Evolutionary conservation across 495 filamentous ascomycete species (phyloP).

Genomic region (Aspergillus egyptiacus): DNA sequence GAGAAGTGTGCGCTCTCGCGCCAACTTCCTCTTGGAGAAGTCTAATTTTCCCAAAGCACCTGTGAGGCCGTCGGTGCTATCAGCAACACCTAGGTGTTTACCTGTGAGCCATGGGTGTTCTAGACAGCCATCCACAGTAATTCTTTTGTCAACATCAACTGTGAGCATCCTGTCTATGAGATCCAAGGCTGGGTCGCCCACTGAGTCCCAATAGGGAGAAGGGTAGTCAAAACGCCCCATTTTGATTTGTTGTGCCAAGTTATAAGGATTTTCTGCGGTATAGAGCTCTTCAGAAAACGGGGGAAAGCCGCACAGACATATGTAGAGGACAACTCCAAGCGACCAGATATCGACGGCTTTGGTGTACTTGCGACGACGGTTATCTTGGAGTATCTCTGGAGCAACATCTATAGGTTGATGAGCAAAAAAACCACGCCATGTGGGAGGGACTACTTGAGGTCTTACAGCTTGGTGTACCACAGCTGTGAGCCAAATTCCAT

Average conservation of each 20-base stretch:
- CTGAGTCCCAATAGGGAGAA: slow-evolving; percentile 93
- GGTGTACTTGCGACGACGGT: slow-evolving; percentile 76
- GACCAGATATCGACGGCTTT: slow-evolving; percentile 97
- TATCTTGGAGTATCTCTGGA: slow-evolving; percentile 84
- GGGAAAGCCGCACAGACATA: slow-evolving; percentile 96
- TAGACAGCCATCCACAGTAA: slow-evolving; percentile 84
- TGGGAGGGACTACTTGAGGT: slow-evolving; percentile 6
- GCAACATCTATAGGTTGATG: slow-evolving; percentile 65
- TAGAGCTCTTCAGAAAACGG: slow-evolving; percentile 94
- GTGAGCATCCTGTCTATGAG: slow-evolving; percentile 94
- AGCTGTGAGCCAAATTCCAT: slow-evolving; percentile 39
- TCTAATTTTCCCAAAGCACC: slow-evolving; percentile 75
- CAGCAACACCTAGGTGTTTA: slow-evolving; percentile 45
- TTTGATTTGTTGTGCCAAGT: slow-evolving; percentile 84
- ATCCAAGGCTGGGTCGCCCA: slow-evolving; percentile 84
- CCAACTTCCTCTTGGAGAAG: slow-evolving; percentile 72
- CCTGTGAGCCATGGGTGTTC: slow-evolving; percentile 83
- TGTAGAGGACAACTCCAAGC: slow-evolving; percentile 96
- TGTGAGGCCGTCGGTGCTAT: slow-evolving; percentile 91
- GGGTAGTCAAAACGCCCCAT: slow-evolving; percentile 88
- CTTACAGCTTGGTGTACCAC: slow-evolving; percentile 87
- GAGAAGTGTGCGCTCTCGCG: slow-evolving; percentile 78
- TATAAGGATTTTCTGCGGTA: slow-evolving; percentile 72
- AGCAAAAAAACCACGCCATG: slow-evolving; percentile 9
- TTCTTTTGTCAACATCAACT: slow-evolving; percentile 74